phyloP scores from a whole-genome alignment of 805 yeast species.

The Lipomyces sp. region DNA sequence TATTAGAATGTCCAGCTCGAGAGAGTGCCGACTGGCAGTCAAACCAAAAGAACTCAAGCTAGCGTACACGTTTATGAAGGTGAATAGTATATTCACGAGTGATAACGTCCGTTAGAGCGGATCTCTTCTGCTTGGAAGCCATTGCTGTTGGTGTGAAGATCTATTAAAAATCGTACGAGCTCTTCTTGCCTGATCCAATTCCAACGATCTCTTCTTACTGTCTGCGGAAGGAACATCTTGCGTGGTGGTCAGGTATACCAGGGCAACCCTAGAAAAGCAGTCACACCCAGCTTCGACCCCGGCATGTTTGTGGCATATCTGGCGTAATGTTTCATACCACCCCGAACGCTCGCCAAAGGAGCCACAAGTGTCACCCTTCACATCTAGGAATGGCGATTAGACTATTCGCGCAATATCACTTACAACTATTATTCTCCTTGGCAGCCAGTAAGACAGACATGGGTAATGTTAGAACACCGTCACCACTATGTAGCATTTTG shows the following conservation, averaged over 20 bases:
- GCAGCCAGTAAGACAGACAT: not conserved
- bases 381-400: not conserved
- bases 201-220: not conserved
- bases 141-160: constrained; percentile 37
- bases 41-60: too few relatives aligned
- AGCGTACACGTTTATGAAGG: constrained; percentile 97
- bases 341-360: not conserved
- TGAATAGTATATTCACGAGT: constrained; percentile 99
- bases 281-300: not conserved
- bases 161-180: too few relatives aligned
- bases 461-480: not conserved
- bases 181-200: not conserved
- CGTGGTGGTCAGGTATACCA: not conserved
- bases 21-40: too few relatives aligned
- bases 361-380: not conserved
- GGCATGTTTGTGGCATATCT: not conserved
- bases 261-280: not conserved
- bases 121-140: constrained; percentile 54
- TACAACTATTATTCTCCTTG: not conserved
- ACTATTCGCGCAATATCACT: not conserved
- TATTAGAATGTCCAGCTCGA: not conserved
- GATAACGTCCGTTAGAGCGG: constrained; percentile 98
- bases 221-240: not conserved
- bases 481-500: not conserved
- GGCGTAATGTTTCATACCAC: too few relatives aligned